Evolutionary conservation across 148 eudicot genomes (phyloP), one percentile per base, ranked within the genome.

Genomic region (Gaultheria prostrata): DNA sequence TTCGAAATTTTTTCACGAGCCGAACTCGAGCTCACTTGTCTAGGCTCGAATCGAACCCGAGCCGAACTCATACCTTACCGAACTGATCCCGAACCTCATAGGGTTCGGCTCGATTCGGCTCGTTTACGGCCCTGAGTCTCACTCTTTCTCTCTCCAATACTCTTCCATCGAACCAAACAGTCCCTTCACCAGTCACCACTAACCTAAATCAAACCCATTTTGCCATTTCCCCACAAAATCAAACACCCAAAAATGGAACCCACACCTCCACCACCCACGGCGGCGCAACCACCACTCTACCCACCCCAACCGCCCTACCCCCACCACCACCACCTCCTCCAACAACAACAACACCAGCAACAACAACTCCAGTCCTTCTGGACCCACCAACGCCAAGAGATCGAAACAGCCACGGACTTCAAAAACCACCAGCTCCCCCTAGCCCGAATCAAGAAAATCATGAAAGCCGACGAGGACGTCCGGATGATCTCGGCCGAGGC

Each of bases 401-500:
- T 94, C 90, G 95, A 94, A 21, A 87, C 85, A 0, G 96, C 80
- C 0, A 90, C 88, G 86, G 98, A 94, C 79, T 94, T 94, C 88
- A 94, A 93, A 79, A 94, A 94, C 91, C 98, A 94, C 86, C 94
- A 91, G 77, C 97, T 94, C 7, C 98, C 98, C 0, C 30, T 94
- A 0, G 98, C 98, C 0, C 89, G 98, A 0, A 94, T 94, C 86
- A 94, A 94, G 88, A 94, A 94, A 83, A 94, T 94, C 87, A 94
- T 94, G 98, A 94, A 94, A 20, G 98, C 98, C 21, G 98, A 94
- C 65, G 98, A 95, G 63, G 98, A 95, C 57, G 98, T 95, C 0
- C 92, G 98, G 1, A 95, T 95, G 98, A 94, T 94, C 81, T 94
- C 98, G 2, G 98, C 97, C 8, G 97, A 94, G 76, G 96, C 98